Evolutionary conservation across 441 rosid species (phyloP).

Genomic region (Syzygium malaccense): DNA sequence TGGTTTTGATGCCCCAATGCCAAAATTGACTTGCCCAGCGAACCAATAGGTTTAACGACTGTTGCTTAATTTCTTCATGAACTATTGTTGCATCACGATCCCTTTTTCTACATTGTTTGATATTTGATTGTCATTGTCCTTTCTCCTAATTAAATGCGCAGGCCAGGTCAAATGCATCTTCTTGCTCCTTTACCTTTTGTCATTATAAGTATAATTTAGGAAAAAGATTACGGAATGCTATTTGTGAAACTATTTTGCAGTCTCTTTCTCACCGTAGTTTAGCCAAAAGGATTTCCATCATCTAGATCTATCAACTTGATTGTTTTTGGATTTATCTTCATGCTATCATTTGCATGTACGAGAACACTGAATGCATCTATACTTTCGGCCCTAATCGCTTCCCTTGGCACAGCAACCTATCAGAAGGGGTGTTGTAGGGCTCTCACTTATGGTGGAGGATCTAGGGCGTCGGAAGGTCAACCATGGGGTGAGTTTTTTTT

Average conservation of each 20-base stretch:
- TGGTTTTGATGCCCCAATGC: not conserved
- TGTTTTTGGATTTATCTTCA: not conserved
- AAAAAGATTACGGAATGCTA: not conserved
- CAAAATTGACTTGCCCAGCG: not conserved
- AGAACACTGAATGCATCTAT: not conserved
- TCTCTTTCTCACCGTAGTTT: not conserved
- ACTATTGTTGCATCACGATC: not conserved
- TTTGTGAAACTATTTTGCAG: not conserved
- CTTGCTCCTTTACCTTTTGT: not conserved
- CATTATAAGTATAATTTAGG: not conserved
- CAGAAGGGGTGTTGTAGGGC: constrained; percentile 83
- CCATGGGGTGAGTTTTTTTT: constrained; percentile 40
- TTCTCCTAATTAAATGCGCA: not conserved
- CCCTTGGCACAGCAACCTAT: constrained; percentile 56
- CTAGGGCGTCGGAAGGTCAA: constrained; percentile 67
- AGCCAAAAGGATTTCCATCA: not conserved
- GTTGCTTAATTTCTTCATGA: not conserved
- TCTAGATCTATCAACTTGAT: not conserved
- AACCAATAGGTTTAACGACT: not conserved
- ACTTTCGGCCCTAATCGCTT: not conserved
- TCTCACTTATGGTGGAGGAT: constrained; percentile 78
- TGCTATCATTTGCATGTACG: not conserved
- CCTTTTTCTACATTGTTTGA: not conserved
- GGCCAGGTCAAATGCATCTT: not conserved
- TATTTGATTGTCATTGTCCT: not conserved